Base-by-base conservation (phyloP, 352 stramenopile genomes). In the Phytophthora colocasiae region DNA sequence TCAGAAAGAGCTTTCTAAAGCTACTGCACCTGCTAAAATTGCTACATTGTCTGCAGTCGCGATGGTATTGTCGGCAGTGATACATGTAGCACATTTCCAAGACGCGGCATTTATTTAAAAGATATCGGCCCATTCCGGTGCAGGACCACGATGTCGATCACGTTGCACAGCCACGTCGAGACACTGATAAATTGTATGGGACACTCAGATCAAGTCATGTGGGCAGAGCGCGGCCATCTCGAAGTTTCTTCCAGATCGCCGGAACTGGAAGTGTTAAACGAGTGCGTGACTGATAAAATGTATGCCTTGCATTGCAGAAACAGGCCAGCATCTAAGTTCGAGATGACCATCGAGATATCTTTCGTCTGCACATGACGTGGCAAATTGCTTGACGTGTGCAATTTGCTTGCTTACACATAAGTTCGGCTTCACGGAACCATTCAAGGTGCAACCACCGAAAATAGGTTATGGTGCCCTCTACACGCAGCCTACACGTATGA, bases 241-340 rank as follows among this genome's bases (percentile, higher is more conserved):
- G 40, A 67, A 67, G 31, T 67, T 41, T 54, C 8, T 55, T 67
- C 48, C 40, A 66, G 51, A 43, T 52, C 51, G 9, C 40, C 41
- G 49, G 51, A 67, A 54, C 50, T 31, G 58, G 59, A 41, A 43
- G 39, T 61, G 58, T 66, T 61, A 61, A 66, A 66, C 29, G n/a
- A 4, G 32, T 8, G 10, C 17, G 26, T 46, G 58, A 54, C 31
- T 54, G 26, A 46, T 26, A 56, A 45, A 56, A 31, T 61, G 31
- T 61, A 58, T 58, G 34, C 11, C 17, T 1, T 14, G 14, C 38
- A n/a, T 3, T 43, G 24, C 22, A 58, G 38, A 58, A 47, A 38
- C 31, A 26, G 26, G 15, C 24, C 36, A 34, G 6, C n/a, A 29
- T 51, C 22, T 39, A 65, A 65, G 48, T 59, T 66, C 58, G 12